Conservation (phyloP, 1,284 basidiomycete species). For the Xerocomus nothofagi region DNA sequence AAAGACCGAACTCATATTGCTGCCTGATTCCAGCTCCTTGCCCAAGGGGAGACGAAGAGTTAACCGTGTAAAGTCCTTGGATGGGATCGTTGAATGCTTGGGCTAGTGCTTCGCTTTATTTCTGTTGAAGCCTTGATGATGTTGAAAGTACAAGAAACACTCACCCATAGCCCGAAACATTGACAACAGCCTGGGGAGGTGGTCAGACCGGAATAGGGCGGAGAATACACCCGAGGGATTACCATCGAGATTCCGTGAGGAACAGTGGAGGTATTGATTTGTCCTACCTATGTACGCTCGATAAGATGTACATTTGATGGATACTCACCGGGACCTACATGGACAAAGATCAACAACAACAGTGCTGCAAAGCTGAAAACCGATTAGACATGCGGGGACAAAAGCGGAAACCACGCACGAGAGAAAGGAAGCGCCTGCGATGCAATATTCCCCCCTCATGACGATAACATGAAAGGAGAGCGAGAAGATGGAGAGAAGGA, state of each 20-base stretch:
- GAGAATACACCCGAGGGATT: conserved; percentile 17
- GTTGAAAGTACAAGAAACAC: conserved; percentile 22
- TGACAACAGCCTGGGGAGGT: conserved; percentile 57
- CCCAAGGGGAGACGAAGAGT: conserved; percentile 62
- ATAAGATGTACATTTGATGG: conserved; percentile 35
- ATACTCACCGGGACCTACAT: conserved; percentile 49
- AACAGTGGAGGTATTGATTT: conserved; percentile 73
- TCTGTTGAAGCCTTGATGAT: conserved; percentile 12
- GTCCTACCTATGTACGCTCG: conserved; percentile 58
- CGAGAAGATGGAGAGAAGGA: conserved; percentile 18
- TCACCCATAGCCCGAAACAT: conserved; percentile 69
- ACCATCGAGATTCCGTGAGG: conserved; percentile 75
- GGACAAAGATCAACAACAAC: conserved; percentile 74
- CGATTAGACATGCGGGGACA: conserved; percentile 24
- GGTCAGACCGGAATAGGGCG: conserved; percentile 15
- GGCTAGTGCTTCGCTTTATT: conserved; percentile 49
- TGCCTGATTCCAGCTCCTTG: conserved; percentile 61
- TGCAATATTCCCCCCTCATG: conserved; percentile 73
- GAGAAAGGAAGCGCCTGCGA: conserved; percentile 64
- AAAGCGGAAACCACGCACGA: conserved; percentile 49
- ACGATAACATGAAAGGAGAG: conserved; percentile 28
- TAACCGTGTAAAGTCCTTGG: conserved; percentile 64
- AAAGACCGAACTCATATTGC: conserved; percentile 73
- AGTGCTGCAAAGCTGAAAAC: conserved; percentile 57
- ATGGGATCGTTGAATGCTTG: conserved; percentile 58